Evolutionary conservation across 495 filamentous ascomycete species (phyloP), one percentile per base, ranked within the genome.

Genomic region (Cairneyella variabilis): DNA sequence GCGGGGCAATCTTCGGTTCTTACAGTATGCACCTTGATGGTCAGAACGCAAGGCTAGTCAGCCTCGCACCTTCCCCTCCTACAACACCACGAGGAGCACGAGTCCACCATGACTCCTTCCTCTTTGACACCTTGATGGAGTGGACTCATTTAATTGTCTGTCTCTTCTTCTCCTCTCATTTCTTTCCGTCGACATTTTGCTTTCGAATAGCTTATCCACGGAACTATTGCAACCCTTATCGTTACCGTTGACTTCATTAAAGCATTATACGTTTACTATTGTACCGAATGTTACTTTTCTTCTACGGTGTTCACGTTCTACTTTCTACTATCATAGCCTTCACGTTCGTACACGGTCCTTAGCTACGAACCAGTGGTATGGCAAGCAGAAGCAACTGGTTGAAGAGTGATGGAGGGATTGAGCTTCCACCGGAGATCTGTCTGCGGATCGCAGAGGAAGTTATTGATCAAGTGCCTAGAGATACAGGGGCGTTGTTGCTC

Each of bases 391-490:
- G 41, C 25, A 50, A 49, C 21, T 32, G 57, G 2, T 27, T 61
- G 16, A 18, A 30, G 18, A 61, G 49, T 17, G n/a, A 42, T 26
- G 49, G 26, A 0, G 58, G 58, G 1, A 22, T 51, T 7, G 37
- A 46, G 0, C 20, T 62, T 11, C 23, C 23, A 7, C 41, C 48
- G 18, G 60, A 62, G 17, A 39, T 59, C 11, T 59, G 51, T 27
- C 36, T 62, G 48, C 25, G 28, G 11, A 30, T 62, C 16, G 38
- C 34, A 7, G 56, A 63, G 34, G 16, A 43, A 36, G 17, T 54
- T 8, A 20, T 63, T 3, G 40, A 52, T 11, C 10, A 6, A 18
- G 43, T 48, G 32, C 53, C 57, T 14, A 51, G 26, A 25, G 20
- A 14, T 25, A 23, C 52, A 0, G 6, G 18, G 14, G 14, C 32